Evolutionary conservation across 306 rosid genomes (phyloP).

Genomic region (Phaseolus lunatus): DNA sequence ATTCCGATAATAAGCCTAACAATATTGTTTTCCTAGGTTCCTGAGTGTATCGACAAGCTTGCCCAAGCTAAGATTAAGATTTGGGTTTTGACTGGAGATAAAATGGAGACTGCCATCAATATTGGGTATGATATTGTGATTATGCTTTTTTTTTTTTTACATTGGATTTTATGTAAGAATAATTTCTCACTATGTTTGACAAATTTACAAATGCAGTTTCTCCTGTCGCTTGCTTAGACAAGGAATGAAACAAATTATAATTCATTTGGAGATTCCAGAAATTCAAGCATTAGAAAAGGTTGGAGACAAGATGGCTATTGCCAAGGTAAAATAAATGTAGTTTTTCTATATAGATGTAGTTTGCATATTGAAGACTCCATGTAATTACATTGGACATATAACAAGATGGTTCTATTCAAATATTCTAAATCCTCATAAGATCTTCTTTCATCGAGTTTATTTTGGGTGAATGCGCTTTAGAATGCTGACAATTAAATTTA

Average conservation of each 20-base stretch:
- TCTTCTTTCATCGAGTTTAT: constrained; percentile 26
- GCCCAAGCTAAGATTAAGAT: constrained; percentile 91
- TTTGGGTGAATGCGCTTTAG: constrained; percentile 20
- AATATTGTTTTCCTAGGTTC: constrained; percentile 65
- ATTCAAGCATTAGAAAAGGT: constrained; percentile 70
- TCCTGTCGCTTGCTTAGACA: constrained; percentile 92
- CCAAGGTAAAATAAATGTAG: constrained; percentile 59
- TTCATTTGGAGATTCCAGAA: constrained; percentile 71
- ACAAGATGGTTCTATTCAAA: constrained; percentile 32
- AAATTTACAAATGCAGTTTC: constrained; percentile 61
- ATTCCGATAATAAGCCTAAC: constrained; percentile 28
- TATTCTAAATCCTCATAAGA: constrained; percentile 20
- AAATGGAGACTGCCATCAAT: constrained; percentile 96
- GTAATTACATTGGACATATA: constrained; percentile 31
- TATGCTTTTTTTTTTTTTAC: background rate
- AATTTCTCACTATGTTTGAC: constrained; percentile 50
- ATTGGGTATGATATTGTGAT: constrained; percentile 67
- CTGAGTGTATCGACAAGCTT: constrained; percentile 89
- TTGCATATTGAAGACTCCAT: constrained; percentile 10
- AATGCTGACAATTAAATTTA: constrained; percentile 31
- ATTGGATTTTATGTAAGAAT: constrained; percentile 6
- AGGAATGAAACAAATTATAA: constrained; percentile 87
- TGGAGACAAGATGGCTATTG: constrained; percentile 68
- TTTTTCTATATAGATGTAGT: constrained; percentile 7
- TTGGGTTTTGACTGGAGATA: constrained; percentile 97